Evolutionary conservation across 2,329 filamentous ascomycete genomes (phyloP).

Genomic region (Hymenoscyphus linearis): DNA sequence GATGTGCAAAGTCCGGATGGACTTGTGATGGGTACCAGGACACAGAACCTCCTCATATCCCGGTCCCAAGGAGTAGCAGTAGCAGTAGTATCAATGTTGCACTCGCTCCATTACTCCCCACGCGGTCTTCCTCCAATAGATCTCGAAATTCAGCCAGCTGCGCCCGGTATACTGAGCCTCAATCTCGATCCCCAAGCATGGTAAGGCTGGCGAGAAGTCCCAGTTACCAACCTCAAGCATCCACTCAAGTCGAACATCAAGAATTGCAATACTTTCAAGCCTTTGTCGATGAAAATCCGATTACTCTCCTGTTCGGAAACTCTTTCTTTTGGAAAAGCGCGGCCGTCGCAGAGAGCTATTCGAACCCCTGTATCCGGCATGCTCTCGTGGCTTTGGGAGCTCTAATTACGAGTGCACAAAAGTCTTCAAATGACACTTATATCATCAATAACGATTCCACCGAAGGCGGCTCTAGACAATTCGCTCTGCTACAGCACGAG

Average conservation of each 20-base stretch:
- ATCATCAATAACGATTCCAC: constrained; percentile 14
- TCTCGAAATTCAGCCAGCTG: constrained; percentile 2
- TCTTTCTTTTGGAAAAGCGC: constrained; percentile 42
- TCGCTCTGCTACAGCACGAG: constrained; percentile 25
- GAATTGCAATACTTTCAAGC: constrained; percentile 24
- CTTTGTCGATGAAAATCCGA: constrained; percentile 19
- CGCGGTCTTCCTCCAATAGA: constrained; percentile 6
- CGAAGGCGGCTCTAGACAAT: constrained; percentile 19
- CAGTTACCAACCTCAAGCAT: constrained; percentile 1
- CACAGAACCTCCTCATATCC: not conserved
- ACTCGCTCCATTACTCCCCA: constrained; percentile 8
- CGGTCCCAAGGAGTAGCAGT: not conserved
- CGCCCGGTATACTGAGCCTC: constrained; percentile 6
- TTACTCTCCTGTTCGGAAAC: constrained; percentile 9
- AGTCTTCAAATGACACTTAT: constrained; percentile 11
- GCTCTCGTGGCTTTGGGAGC: constrained; percentile 27
- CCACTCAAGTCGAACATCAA: constrained; percentile 10
- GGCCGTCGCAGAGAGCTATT: constrained; percentile 18
- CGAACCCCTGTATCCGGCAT: constrained; percentile 21
- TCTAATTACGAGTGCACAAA: constrained; percentile 16
- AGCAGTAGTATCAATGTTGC: not conserved
- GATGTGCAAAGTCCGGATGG: constrained; percentile 26
- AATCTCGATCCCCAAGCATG: constrained; percentile 9
- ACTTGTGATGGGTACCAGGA: constrained; percentile 28
- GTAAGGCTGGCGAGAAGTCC: constrained; percentile 3